phyloP scores from a whole-genome alignment of 352 stramenopile genomes.

The Phytophthora sojae region DNA sequence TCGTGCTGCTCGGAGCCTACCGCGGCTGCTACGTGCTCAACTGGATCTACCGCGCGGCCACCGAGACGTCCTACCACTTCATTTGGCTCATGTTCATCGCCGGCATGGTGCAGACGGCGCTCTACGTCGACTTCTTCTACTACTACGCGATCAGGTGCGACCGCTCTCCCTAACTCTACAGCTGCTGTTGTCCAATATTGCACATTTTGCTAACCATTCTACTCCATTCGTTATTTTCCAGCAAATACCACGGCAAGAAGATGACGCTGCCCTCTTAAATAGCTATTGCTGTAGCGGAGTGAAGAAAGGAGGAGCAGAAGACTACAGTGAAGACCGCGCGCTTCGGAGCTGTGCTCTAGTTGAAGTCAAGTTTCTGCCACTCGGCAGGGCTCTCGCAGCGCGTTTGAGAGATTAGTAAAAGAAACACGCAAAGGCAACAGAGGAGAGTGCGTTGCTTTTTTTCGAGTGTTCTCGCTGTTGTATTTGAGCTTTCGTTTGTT shows the following conservation, averaged over 20 bases:
- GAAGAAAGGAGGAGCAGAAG: constrained; percentile 14
- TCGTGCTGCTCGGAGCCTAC: constrained; percentile 98
- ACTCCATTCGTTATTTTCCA: constrained; percentile 27
- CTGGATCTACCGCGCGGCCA: constrained; percentile 98
- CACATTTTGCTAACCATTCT: constrained; percentile 6
- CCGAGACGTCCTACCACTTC: constrained; percentile 97
- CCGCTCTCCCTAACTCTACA: neutral
- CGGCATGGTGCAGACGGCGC: constrained; percentile 97
- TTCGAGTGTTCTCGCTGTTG: constrained; percentile 8
- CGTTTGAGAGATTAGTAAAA: constrained; percentile 36
- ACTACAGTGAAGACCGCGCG: constrained; percentile 22
- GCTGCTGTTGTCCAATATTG: neutral
- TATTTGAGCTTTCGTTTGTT: neutral
- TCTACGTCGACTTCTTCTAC: constrained; percentile 99
- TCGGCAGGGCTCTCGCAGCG: constrained; percentile 5
- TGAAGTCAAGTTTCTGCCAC: constrained; percentile 5
- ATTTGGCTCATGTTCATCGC: constrained; percentile 99
- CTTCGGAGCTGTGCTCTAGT: neutral
- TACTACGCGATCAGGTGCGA: constrained; percentile 96
- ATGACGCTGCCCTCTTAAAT: constrained; percentile 89
- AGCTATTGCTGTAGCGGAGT: constrained; percentile 16
- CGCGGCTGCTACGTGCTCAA: constrained; percentile 99
- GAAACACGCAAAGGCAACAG: constrained; percentile 28
- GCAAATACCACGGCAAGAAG: constrained; percentile 93
- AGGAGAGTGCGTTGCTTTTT: constrained; percentile 28